Base-by-base conservation (phyloP, 345 rosid genomes). In the Populus euphratica region DNA sequence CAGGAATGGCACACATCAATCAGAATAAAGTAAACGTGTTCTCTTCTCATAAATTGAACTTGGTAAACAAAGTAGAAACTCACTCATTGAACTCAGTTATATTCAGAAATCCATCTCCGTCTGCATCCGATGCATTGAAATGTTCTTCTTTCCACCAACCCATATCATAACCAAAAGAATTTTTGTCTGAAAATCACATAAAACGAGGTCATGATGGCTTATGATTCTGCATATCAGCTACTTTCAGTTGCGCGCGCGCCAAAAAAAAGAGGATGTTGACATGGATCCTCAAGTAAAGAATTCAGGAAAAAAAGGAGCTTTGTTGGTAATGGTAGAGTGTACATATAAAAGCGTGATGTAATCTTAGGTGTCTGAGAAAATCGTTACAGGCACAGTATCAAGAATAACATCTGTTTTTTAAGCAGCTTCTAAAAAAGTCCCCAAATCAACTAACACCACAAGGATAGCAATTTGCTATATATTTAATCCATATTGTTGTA, bases 61-160 rank as follows among this genome's bases (percentile, higher is more conserved):
- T 62, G 70, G 44, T 14, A 47, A 79, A 41, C 64, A 76, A 18
- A 75, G 73, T 74, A 61, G 74, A 79, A 63, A 56, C 94, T 90
- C 81, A 96, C 99, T 96, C 98, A 68, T 94, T 96, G 82, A 96
- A 96, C 88, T 96, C 97, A 0, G 95, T 92, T 75, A 92, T 73
- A 83, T 96, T 91, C 83, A 96, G 80, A 21, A 89, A 83, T 63
- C 97, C 97, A 89, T 96, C 97, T 83, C 96, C 97, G 86, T 92
- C 88, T 8, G 83, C 94, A 92, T 96, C 99, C 27, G 99, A 90
- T 72, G 97, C 97, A 83, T 91, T 92, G 74, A 96, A 96, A 86
- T 96, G 99, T 80, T 91, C 97, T 84, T 89, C 95, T 84, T 87
- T 94, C 99, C 98, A 94, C 99, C 99, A 96, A 70, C 97, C 99